Evolutionary conservation across 306 rosid species (phyloP).

Genomic region (Acacia crassicarpa): DNA sequence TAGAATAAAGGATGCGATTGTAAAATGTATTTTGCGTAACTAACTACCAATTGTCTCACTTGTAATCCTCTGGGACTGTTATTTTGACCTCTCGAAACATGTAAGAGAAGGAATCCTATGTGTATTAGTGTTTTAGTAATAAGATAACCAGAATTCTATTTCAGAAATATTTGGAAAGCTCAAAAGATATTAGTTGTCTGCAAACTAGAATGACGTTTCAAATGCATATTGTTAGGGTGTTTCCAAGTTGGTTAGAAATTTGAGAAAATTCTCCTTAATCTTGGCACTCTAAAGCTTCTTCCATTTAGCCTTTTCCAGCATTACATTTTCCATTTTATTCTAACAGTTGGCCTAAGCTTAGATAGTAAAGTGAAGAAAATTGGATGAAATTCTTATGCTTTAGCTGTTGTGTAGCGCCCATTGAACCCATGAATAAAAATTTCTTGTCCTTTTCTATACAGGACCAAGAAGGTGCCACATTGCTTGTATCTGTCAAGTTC

Average conservation of each 20-base stretch:
- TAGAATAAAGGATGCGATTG: neutral
- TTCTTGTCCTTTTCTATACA: constrained; percentile 35
- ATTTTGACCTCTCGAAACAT: neutral
- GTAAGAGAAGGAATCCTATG: neutral
- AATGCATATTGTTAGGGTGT: neutral
- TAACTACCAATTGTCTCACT: neutral
- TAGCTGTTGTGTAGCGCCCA: constrained; percentile 1
- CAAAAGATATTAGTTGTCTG: constrained; percentile 5
- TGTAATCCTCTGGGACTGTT: neutral
- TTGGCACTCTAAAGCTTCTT: constrained; percentile 3
- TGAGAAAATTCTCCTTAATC: neutral
- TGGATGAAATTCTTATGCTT: constrained; percentile 12
- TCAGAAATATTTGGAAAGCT: neutral
- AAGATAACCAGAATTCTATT: neutral
- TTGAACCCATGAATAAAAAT: constrained; percentile 1
- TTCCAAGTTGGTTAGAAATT: constrained; percentile 4
- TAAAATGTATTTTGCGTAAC: neutral
- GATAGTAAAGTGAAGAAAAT: constrained; percentile 15
- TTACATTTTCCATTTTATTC: neutral
- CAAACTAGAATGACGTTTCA: neutral
- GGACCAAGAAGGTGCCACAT: constrained; percentile 95
- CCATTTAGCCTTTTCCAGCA: constrained; percentile 8
- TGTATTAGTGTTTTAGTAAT: neutral
- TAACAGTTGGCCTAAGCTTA: constrained; percentile 8
- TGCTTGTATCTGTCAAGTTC: constrained; percentile 85